Base-by-base conservation (phyloP, 371 early-diverging fungal species). In the Mortierella sp. region DNA sequence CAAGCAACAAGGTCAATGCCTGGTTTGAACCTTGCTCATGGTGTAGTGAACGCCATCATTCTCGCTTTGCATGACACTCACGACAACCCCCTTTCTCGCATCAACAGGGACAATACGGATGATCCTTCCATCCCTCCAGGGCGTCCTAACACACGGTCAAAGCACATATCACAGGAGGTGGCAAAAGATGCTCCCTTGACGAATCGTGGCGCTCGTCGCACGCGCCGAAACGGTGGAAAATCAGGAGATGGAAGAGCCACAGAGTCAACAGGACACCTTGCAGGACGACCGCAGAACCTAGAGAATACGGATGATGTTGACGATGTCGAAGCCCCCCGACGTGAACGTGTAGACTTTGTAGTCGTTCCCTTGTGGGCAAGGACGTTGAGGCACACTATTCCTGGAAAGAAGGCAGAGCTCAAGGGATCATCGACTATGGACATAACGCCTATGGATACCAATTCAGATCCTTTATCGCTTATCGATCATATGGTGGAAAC, bases 301-400 rank as follows among this genome's bases (percentile, higher is more conserved):
- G 39, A 19, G 0, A n/a, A 39, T 2, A 22, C 49, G 39, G 22
- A 44, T 7, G 59, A 39, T 2, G 55, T 47, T 0, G 44, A 54
- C 4, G 67, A 66, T 21, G 56, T 67, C 21, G 67, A 67, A 27
- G 17, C 25, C 28, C 60, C 67, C 21, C 67, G 67, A 8, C 54
- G 60, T 2, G 54, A 61, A 12, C 51, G 22, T 17, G 27, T 62
- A 7, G 57, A 62, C 12, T 12, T 63, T 4, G 57, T 61, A 8
- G 52, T 56, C 4, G 29, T 57, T 34, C 44, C 37, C 16, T 46
- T 31, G 10, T 34, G 34, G 34, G 10, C 34, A 34, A 34, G 10
- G 10, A 31, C 54, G 6, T 24, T 22, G 49, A 46, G 24, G 34
- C 49, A 34, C 17, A 16, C 37, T 21, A 24, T 5, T 21, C 41